Base-by-base conservation (phyloP, 2,329 filamentous ascomycete species). In the Xylariaceae sp. region DNA sequence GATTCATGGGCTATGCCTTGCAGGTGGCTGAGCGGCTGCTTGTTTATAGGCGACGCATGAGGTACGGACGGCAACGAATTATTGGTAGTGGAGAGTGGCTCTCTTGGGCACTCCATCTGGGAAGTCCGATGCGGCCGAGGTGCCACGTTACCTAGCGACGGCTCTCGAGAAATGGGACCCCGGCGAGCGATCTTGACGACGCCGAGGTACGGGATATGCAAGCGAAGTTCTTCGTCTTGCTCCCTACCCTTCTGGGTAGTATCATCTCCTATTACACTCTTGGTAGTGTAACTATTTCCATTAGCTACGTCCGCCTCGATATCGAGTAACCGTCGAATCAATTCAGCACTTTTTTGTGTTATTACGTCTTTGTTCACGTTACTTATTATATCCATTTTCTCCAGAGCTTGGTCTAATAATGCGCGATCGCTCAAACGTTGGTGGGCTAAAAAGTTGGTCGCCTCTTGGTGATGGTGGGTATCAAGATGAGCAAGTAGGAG, bases 401-500 rank as follows among this genome's bases (percentile, higher is more conserved):
- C 47, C 12, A 50, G 47, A 34, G 33, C 36, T 16, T 33, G 26
- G 7, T 31, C 47, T 23, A 50, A 31, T 17, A 40, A 5, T 14
- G 47, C 47, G 8, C 54, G 46, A 48, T 48, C 40, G 41, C 33
- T 54, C 24, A 51, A 47, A 41, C 45, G 45, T 23, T 33, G 50
- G 46, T 51, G 50, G n/a, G n/a, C n/a, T n/a, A n/a, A n/a, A n/a
- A n/a, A n/a, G n/a, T n/a, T n/a, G n/a, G n/a, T n/a, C n/a, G n/a
- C n/a, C n/a, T n/a, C n/a, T n/a, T n/a, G n/a, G n/a, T n/a, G n/a
- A n/a, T n/a, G 11, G 11, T 34, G 31, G 12, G 11, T 34, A n/a
- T 14, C 12, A 12, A 34, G 31, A 34, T 77, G 72, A 9, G 72
- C 72, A 6, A 78, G 62, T 4, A 75, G 28, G 2, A 78, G 64